Conservation (phyloP, 23 red algal species). For the Gracilaria gracilis region DNA sequence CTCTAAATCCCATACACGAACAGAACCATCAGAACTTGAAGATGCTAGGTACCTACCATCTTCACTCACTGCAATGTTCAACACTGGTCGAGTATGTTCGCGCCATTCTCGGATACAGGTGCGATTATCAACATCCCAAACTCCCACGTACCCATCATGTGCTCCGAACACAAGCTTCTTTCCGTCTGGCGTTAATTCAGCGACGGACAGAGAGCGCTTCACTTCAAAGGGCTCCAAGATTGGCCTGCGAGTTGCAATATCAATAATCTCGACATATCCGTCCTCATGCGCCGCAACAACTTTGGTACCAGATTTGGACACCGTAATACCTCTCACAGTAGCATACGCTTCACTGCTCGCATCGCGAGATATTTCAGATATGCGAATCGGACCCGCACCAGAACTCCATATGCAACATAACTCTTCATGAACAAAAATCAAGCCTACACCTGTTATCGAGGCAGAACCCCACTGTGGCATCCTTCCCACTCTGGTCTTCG, state of each 20-base stretch:
- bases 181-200: slow-evolving; percentile 12
- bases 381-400: not conserved
- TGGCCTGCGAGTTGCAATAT: not conserved
- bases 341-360: not conserved
- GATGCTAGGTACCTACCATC: slow-evolving; percentile 5
- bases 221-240: slow-evolving; percentile 2
- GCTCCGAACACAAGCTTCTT: slow-evolving; percentile 15
- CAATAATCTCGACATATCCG: not conserved
- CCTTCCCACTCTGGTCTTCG: not conserved
- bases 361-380: slow-evolving; percentile 3
- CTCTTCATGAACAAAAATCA: not conserved
- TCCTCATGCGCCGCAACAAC: not conserved
- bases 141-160: slow-evolving; percentile 25
- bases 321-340: slow-evolving; percentile 22
- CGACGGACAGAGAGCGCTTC: not conserved
- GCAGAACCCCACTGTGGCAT: slow-evolving; percentile 1
- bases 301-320: not conserved
- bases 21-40: not conserved
- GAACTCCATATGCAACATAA: slow-evolving; percentile 16
- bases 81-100: not conserved
- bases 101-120: not conserved
- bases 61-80: slow-evolving; percentile 17
- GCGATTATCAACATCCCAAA: not conserved
- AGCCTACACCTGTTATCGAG: slow-evolving; percentile 11
- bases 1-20: slow-evolving; percentile 13